Base-by-base conservation (phyloP, 108 stramenopile genomes). In the Parietichytrium sp. region DNA sequence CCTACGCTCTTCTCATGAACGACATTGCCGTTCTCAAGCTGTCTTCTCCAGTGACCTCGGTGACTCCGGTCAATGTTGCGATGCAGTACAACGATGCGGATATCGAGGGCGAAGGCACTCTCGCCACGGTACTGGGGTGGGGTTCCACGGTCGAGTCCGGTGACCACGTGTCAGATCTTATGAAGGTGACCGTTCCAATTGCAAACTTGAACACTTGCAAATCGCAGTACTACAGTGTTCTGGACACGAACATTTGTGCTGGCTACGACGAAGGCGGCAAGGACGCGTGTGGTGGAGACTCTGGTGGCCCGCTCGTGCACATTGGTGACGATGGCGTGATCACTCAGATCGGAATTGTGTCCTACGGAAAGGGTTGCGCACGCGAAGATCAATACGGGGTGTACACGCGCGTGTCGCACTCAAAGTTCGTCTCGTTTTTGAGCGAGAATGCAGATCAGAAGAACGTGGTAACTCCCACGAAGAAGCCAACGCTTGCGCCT, bases 341-440 rank as follows among this genome's bases (percentile, higher is more conserved):
- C 10, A 72, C 61, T 6, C 61, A 72, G 42, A 42, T 72, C 1
- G 61, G 61, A n/a, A 72, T 72, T 27, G 61, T 72, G 23, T 72
- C 61, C 1, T 72, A 45, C 42, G 61, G 61, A 7, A 16, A 42
- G 2, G 61, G 61, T 20, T 72, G 61, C 61, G 61, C 61, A 45
- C 61, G 61, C 29, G 61, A 33, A 27, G 42, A 25, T 12, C 45
- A 33, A 13, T 72, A 72, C 45, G 61, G 61, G 1, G 61, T 72
- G 6, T 72, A 72, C 20, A 42, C 61, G 23, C 61, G 61, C 61
- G n/a, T n/a, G n/a, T n/a, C n/a, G n/a, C n/a, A n/a, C n/a, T n/a
- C n/a, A n/a, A n/a, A n/a, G n/a, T n/a, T n/a, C n/a, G n/a, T n/a
- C n/a, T n/a, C n/a, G n/a, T n/a, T n/a, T n/a, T n/a, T n/a, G n/a